phyloP scores from a whole-genome alignment of 2,329 filamentous ascomycete genomes.

The Nannizziopsis barbatae region DNA sequence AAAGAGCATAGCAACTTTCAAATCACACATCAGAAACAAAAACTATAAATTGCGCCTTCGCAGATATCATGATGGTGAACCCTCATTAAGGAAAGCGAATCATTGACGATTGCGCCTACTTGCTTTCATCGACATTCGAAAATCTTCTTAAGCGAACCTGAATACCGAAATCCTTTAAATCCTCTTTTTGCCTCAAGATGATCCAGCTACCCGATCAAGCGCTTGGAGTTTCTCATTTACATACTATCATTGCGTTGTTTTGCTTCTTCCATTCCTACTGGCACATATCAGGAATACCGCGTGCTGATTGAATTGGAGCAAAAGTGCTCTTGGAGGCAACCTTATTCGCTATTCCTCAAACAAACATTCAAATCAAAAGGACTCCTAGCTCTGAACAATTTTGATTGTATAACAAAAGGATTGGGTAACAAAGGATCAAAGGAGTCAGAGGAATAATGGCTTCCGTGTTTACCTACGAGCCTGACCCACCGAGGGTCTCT shows the following conservation, averaged over 20 bases:
- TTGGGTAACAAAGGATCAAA: background rate
- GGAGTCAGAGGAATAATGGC: constrained; percentile 51
- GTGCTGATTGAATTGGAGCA: background rate
- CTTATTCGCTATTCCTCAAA: background rate
- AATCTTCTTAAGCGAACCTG: background rate
- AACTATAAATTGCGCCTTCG: background rate
- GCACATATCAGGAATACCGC: constrained; percentile 10
- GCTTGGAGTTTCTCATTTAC: constrained; percentile 12
- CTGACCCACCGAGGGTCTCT: constrained; percentile 72
- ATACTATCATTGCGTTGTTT: constrained; percentile 9
- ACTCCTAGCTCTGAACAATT: background rate
- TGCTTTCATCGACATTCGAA: too few relatives aligned
- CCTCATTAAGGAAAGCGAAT: too few relatives aligned
- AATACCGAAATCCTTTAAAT: background rate
- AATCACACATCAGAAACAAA: background rate
- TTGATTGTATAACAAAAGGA: background rate
- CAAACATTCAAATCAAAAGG: too few relatives aligned
- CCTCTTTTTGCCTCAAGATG: constrained; percentile 17
- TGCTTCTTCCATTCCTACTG: constrained; percentile 15
- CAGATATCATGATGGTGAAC: background rate
- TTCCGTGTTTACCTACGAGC: constrained; percentile 91
- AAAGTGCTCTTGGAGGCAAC: background rate
- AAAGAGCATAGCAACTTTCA: too few relatives aligned
- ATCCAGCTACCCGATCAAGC: constrained; percentile 15
- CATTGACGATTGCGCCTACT: too few relatives aligned